Evolutionary conservation across 495 filamentous ascomycete genomes (phyloP).

Genomic region (Trichocladium antarcticum): DNA sequence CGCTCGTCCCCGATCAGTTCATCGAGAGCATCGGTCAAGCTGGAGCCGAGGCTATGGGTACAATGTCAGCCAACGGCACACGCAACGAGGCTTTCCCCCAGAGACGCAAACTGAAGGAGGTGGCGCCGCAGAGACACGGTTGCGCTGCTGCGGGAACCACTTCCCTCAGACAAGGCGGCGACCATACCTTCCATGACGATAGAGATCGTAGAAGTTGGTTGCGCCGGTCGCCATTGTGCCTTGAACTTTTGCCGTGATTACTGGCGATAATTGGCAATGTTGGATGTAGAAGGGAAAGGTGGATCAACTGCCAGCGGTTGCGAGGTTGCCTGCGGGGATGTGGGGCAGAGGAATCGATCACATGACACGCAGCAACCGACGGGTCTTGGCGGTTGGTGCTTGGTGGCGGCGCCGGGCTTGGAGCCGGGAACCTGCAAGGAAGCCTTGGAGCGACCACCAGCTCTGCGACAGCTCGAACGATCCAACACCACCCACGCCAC

Average conservation of each 20-base stretch:
- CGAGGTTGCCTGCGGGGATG: background rate
- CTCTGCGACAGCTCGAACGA: background rate
- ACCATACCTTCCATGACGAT: conserved; percentile 84
- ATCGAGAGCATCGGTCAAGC: conserved; percentile 92
- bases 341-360: background rate
- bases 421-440: background rate
- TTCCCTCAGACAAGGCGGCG: background rate
- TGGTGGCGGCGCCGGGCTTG: background rate
- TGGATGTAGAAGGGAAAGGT: conserved; percentile 5
- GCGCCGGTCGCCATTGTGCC: conserved; percentile 25
- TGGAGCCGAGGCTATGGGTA: conserved; percentile 65
- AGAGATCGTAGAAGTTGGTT: conserved; percentile 83
- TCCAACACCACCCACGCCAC: background rate
- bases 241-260: conserved; percentile 2
- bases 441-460: background rate
- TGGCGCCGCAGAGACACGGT: background rate
- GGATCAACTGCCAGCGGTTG: background rate
- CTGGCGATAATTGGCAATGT: background rate
- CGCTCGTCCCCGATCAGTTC: conserved; percentile 83
- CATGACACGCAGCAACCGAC: background rate
- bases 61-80: conserved; percentile 10
- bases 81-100: background rate
- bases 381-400: conserved; percentile 15
- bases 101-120: too few species aligned
- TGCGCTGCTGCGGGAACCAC: background rate